These are phyloP conservation scores for Grigorovia transvaalensis DNA, from an alignment of 805 yeast species.

Conservation along the genomic window DNA sequence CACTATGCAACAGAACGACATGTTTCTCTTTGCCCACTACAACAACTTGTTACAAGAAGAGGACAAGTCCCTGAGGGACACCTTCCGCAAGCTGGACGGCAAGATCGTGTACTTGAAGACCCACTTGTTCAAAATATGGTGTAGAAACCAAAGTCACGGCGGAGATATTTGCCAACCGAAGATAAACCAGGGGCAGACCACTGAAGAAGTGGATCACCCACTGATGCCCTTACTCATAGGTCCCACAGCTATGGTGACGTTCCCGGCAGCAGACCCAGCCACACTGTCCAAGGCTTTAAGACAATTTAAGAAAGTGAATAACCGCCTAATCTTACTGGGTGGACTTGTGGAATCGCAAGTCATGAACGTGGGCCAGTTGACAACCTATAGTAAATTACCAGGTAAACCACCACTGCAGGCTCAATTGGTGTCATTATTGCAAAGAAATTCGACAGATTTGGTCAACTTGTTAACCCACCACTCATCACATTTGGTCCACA, in stretches of 20 bases:
- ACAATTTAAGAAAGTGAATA: slow-evolving; percentile 55
- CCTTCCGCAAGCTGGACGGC: slow-evolving; percentile 57
- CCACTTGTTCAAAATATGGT: slow-evolving; percentile 60
- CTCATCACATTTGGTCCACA: neutral
- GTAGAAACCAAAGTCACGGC: neutral
- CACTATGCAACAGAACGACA: slow-evolving; percentile 54
- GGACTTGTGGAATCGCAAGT: slow-evolving; percentile 61
- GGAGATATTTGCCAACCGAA: neutral
- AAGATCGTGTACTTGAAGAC: slow-evolving; percentile 59
- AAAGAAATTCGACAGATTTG: slow-evolving; percentile 19
- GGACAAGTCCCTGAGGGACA: slow-evolving; percentile 50
- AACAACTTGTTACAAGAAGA: slow-evolving; percentile 68
- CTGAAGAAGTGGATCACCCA: slow-evolving; percentile 40
- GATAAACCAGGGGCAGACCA: neutral
- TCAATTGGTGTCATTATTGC: slow-evolving; percentile 73
- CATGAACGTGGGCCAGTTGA: slow-evolving; percentile 42
- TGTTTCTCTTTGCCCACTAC: slow-evolving; percentile 74
- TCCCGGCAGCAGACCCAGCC: slow-evolving; percentile 61
- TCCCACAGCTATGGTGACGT: slow-evolving; percentile 72
- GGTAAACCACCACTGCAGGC: slow-evolving; percentile 60
- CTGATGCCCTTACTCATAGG: slow-evolving; percentile 62
- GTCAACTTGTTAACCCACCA: neutral
- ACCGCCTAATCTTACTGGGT: slow-evolving; percentile 71
- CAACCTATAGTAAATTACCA: slow-evolving; percentile 64
- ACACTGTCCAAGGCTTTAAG: slow-evolving; percentile 53